Conservation (phyloP, 2,329 filamentous ascomycete genomes). For the Phialocephala subalpina region DNA sequence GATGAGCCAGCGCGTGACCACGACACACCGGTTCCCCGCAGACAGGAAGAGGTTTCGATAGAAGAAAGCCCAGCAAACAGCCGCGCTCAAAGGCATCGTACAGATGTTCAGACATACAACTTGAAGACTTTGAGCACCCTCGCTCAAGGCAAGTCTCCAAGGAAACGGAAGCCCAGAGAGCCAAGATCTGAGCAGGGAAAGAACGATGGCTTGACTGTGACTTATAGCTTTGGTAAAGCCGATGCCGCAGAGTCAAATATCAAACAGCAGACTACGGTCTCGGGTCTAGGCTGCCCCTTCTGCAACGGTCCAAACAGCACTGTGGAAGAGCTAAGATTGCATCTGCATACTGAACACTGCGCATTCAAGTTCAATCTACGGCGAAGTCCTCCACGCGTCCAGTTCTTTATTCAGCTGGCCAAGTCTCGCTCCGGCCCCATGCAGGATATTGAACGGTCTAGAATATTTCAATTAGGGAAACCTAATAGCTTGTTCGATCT, state of each 20-base stretch:
- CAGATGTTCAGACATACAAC: constrained; percentile 56
- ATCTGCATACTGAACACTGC: constrained; percentile 37
- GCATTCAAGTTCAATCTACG: constrained; percentile 38
- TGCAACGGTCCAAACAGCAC: constrained; percentile 29
- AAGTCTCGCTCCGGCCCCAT: constrained; percentile 32
- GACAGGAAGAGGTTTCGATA: constrained; percentile 15
- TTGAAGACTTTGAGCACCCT: constrained; percentile 66
- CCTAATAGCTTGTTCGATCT: constrained; percentile 55
- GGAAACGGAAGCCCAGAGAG: constrained; percentile 52
- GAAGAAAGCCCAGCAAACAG: constrained; percentile 31
- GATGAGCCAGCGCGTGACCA: constrained; percentile 9
- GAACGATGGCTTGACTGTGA: constrained; percentile 37
- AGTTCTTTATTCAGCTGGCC: constrained; percentile 46
- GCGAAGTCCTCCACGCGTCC: constrained; percentile 48
- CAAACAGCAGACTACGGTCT: constrained; percentile 33
- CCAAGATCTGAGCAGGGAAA: constrained; percentile 35
- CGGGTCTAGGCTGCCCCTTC: constrained; percentile 38
- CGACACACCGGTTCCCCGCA: constrained; percentile 10
- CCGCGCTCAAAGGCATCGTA: constrained; percentile 35
- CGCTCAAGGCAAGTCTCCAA: constrained; percentile 59
- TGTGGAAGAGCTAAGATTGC: constrained; percentile 35
- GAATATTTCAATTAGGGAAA: constrained; percentile 52
- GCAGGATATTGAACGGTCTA: constrained; percentile 44
- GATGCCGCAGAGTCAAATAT: constrained; percentile 32
- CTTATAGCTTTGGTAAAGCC: constrained; percentile 36